Evolutionary conservation across 306 rosid species (phyloP).

Genomic region (Fragaria ananassa): DNA sequence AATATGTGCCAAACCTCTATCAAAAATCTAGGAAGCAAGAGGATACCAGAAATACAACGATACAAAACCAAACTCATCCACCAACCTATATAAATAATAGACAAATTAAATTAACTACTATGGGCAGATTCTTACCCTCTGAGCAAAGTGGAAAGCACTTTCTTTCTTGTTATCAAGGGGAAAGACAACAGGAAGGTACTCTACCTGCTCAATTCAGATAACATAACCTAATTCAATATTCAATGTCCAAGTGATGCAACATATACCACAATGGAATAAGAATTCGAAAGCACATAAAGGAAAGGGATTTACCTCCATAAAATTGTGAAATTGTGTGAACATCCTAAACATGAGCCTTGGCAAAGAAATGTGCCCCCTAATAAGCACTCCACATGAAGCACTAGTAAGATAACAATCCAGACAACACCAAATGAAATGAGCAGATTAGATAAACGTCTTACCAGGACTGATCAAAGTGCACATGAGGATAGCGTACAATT

Average conservation of each 20-base stretch:
- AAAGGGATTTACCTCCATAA: constrained; percentile 65
- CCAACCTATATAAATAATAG: background rate
- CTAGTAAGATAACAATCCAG: constrained; percentile 21
- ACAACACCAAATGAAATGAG: constrained; percentile 22
- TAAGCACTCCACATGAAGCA: constrained; percentile 19
- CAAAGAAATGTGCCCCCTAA: constrained; percentile 85
- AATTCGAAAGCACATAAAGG: background rate
- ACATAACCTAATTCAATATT: constrained; percentile 17
- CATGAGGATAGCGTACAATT: constrained; percentile 87
- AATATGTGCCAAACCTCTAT: constrained; percentile 15
- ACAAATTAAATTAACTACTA: background rate
- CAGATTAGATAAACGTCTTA: constrained; percentile 35
- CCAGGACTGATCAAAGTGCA: constrained; percentile 99
- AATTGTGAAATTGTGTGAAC: constrained; percentile 96
- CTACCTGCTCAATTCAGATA: constrained; percentile 62
- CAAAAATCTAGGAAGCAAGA: constrained; percentile 1
- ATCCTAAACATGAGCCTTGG: constrained; percentile 83
- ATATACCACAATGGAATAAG: background rate
- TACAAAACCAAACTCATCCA: background rate
- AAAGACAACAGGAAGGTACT: constrained; percentile 84
- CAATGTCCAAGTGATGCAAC: constrained; percentile 10
- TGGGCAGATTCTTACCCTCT: constrained; percentile 58
- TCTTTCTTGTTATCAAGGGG: constrained; percentile 67
- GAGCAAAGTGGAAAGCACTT: constrained; percentile 60
- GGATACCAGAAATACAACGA: constrained; percentile 8